These are phyloP conservation scores for Noccaea caerulescens DNA, from an alignment of 345 rosid genomes.

Conservation along the genomic window DNA sequence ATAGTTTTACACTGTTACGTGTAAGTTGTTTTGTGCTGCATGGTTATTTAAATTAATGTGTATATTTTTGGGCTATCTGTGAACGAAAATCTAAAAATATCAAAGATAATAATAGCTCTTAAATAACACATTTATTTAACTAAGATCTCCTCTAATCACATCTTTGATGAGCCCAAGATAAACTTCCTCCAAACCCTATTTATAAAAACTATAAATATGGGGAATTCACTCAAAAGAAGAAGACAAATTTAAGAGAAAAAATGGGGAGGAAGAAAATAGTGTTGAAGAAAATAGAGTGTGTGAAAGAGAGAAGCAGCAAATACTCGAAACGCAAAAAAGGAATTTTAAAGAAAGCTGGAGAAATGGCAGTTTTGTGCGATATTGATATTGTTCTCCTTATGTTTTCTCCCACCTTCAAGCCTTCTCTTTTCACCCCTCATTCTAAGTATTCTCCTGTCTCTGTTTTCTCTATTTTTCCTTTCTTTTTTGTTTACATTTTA, in stretches of 20 bases:
- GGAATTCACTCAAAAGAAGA: background rate
- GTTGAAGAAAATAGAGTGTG: slow-evolving; percentile 34
- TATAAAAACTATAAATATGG: background rate
- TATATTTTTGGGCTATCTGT: background rate
- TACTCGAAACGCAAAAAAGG: slow-evolving; percentile 57
- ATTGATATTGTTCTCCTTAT: slow-evolving; percentile 10
- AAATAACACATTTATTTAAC: background rate
- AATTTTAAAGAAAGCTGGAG: slow-evolving; percentile 48
- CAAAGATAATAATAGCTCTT: background rate
- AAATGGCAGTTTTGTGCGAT: slow-evolving; percentile 18
- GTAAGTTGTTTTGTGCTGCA: background rate
- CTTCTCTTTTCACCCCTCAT: background rate
- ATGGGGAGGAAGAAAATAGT: slow-evolving; percentile 52
- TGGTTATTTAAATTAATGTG: background rate
- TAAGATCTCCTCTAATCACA: background rate
- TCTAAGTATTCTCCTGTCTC: background rate
- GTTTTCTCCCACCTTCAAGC: slow-evolving; percentile 18
- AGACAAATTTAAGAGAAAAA: background rate
- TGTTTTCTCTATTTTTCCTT: background rate
- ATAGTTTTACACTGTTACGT: background rate
- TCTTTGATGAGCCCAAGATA: background rate
- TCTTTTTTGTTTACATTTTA: background rate
- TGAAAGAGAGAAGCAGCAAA: slow-evolving; percentile 47
- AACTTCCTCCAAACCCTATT: background rate
- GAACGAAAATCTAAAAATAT: slow-evolving; percentile 1